These are phyloP conservation scores for Candida rishiriensis DNA, from an alignment of 805 yeast species.

Conservation along the genomic window DNA sequence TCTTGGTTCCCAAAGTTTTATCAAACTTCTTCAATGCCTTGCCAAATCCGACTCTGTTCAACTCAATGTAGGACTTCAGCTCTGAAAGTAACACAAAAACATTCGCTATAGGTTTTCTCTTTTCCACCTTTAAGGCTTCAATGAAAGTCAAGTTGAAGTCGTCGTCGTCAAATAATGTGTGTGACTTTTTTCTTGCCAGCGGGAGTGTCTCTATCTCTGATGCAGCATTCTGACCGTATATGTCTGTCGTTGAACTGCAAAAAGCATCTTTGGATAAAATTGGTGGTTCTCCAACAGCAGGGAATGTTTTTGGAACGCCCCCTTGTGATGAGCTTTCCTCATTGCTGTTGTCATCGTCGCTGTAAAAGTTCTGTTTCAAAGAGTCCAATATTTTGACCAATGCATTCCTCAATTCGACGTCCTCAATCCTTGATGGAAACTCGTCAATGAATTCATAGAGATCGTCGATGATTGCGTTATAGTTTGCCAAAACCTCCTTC, in stretches of 20 bases:
- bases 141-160: conserved; percentile 35
- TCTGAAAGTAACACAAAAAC: conserved; percentile 76
- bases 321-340: too few relatives aligned
- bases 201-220: conserved; percentile 14
- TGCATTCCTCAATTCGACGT: conserved; percentile 10
- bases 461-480: conserved; percentile 56
- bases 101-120: conserved; percentile 62
- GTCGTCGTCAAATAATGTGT: conserved; percentile 32
- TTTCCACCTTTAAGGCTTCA: conserved; percentile 53
- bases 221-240: neutral
- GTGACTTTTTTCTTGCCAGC: conserved; percentile 24
- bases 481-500: conserved; percentile 45
- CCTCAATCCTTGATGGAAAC: conserved; percentile 20
- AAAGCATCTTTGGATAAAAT: conserved; percentile 20
- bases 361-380: conserved; percentile 8
- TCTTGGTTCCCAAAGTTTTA: conserved; percentile 62
- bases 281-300: conserved; percentile 1
- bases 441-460: conserved; percentile 53
- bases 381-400: conserved; percentile 14
- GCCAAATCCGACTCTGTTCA: conserved; percentile 84
- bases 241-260: conserved; percentile 9
- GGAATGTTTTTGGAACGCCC: neutral
- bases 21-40: conserved; percentile 92
- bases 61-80: conserved; percentile 73
- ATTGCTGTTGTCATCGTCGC: conserved; percentile 4